Conservation (phyloP, 768 basidiomycete genomes). For the Gyrodon lividus region DNA sequence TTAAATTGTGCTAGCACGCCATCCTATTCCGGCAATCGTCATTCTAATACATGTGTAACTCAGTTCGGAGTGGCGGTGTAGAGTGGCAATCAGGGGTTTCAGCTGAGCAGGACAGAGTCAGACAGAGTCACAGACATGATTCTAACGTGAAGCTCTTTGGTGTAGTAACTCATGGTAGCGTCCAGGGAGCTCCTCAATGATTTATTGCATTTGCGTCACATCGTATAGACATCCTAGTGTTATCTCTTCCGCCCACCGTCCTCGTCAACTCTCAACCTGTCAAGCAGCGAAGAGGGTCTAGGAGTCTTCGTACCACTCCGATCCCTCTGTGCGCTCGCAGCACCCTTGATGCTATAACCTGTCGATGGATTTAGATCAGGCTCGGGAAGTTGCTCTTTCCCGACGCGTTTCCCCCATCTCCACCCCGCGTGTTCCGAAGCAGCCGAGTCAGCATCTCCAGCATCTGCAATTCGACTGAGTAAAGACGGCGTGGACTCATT, state of each 20-base stretch:
- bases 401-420: constrained; percentile 18
- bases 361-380: constrained; percentile 36
- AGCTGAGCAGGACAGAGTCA: no score
- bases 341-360: constrained; percentile 57
- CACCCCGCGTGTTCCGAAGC: constrained; percentile 18
- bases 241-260: constrained; percentile 28
- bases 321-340: constrained; percentile 37
- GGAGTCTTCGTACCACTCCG: constrained; percentile 11
- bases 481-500: constrained; percentile 37
- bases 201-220: constrained; percentile 13
- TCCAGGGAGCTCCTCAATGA: neutral
- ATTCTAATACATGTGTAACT: neutral
- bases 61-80: no score
- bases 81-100: no score
- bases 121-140: no score
- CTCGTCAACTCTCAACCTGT: constrained; percentile 32
- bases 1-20: no score
- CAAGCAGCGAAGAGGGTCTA: constrained; percentile 31
- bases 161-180: neutral
- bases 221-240: constrained; percentile 23
- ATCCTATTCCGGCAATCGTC: no score
- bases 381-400: constrained; percentile 24
- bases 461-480: constrained; percentile 41
- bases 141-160: no score
- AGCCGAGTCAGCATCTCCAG: constrained; percentile 15